phyloP scores from a whole-genome alignment of 2,329 filamentous ascomycete genomes.

The Simplicillium sp. region DNA sequence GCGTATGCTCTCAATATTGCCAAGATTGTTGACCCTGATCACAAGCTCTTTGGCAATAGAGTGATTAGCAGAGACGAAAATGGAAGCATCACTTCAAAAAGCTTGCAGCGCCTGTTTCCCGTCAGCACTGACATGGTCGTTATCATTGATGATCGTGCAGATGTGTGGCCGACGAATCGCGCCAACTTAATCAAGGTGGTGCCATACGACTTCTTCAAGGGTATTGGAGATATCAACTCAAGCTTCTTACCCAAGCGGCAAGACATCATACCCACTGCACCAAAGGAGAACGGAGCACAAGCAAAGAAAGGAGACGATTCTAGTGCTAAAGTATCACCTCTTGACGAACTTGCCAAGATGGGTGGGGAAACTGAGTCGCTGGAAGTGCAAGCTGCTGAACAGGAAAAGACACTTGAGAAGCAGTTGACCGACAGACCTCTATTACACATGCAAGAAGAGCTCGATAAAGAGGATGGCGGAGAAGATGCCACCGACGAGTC shows the following conservation, averaged over 20 bases:
- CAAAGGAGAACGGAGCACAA: constrained; percentile 13
- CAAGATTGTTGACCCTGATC: constrained; percentile 82
- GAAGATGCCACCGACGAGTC: constrained; percentile 15
- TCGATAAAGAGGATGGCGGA: constrained; percentile 66
- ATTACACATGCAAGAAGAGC: constrained; percentile 81
- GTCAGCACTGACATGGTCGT: constrained; percentile 99
- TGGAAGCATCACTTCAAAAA: constrained; percentile 85
- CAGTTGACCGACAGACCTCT: constrained; percentile 84
- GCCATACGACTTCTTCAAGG: constrained; percentile 96
- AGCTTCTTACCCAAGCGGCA: constrained; percentile 82
- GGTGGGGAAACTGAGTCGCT: constrained; percentile 60
- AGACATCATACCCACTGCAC: constrained; percentile 32
- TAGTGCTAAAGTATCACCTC: constrained; percentile 29
- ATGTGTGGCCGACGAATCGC: constrained; percentile 88
- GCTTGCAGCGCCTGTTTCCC: constrained; percentile 81
- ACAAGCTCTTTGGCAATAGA: constrained; percentile 83
- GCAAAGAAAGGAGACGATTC: constrained; percentile 5
- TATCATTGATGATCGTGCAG: constrained; percentile 93
- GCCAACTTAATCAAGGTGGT: constrained; percentile 90
- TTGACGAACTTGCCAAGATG: constrained; percentile 73
- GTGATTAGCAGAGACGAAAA: constrained; percentile 97
- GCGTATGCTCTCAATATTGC: constrained; percentile 93
- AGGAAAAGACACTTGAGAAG: constrained; percentile 78
- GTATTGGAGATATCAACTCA: constrained; percentile 97
- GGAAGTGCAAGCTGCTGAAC: constrained; percentile 70